Evolutionary conservation across 352 stramenopile genomes (phyloP).

Genomic region (Globisporangium viniferum): DNA sequence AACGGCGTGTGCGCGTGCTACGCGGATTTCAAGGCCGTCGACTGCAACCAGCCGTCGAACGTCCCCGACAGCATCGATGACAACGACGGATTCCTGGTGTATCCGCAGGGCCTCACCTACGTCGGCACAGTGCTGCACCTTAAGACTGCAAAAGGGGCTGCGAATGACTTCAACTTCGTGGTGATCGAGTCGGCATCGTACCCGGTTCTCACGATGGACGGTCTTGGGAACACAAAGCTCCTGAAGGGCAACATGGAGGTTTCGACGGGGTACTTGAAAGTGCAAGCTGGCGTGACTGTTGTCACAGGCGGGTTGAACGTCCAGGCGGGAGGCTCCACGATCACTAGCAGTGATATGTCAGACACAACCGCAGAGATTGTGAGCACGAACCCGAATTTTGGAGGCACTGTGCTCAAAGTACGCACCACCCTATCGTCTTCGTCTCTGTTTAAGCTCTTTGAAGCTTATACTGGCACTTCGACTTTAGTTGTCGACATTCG

Average conservation of each 20-base stretch:
- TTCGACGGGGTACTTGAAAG: constrained; percentile 48
- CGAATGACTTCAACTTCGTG: constrained; percentile 66
- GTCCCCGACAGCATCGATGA: constrained; percentile 65
- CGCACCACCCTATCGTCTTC: constrained; percentile 21
- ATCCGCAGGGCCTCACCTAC: constrained; percentile 52
- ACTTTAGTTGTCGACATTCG: constrained; percentile 39
- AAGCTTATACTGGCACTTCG: constrained; percentile 25
- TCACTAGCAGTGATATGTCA: constrained; percentile 23
- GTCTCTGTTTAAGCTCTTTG: constrained; percentile 41
- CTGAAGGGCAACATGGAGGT: constrained; percentile 47
- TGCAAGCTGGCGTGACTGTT: constrained; percentile 34
- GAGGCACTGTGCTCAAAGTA: constrained; percentile 32
- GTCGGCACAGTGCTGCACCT: constrained; percentile 60
- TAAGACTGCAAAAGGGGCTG: constrained; percentile 47
- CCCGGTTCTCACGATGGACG: constrained; percentile 54
- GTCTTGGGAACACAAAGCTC: constrained; percentile 45
- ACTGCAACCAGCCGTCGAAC: constrained; percentile 69
- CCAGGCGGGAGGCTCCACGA: constrained; percentile 27
- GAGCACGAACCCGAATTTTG: constrained; percentile 30
- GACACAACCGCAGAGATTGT: constrained; percentile 33
- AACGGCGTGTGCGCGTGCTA: constrained; percentile 72
- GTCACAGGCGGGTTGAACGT: constrained; percentile 36
- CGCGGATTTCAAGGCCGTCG: constrained; percentile 64
- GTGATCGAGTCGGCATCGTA: constrained; percentile 43
- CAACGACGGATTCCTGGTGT: constrained; percentile 69